Base-by-base conservation (phyloP, 2,329 filamentous ascomycete genomes). In the Arthrobotrys entomopaga region DNA sequence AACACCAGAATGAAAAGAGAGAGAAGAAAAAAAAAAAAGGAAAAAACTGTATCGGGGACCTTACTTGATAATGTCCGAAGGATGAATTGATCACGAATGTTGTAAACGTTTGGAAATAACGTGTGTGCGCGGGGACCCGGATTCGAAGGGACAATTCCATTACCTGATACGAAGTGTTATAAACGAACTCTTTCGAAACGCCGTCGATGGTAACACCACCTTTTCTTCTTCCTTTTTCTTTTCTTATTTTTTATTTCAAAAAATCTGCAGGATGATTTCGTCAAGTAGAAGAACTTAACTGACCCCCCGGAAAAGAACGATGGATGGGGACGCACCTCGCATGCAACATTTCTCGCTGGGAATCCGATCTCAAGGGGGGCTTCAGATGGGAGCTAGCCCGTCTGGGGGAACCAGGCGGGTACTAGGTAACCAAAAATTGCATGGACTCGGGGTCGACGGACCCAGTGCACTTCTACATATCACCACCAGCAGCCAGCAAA, bases 381-480 rank as follows among this genome's bases (percentile, higher is more conserved):
- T 42, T 15, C 42, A n/a, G 42, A 5, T 46, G 3, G 26, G 26
- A 54, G 49, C 49, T 69, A 56, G 65, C 65, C 60, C 59, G 46
- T 67, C 64, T 67, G 54, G 64, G 60, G 63, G 54, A n/a, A 54
- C 24, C 60, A 67, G 64, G 65, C 60, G 60, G 63, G 54, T 10
- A 56, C 43, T 67, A 67, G 64, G 65, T 69, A 61, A 54, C 65
- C 58, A 50, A 49, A n/a, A 46, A n/a, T 61, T 69, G 65, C 56
- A 69, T 67, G 64, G 57, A 61, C 65, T 69, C 65, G 58, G 65
- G 65, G 64, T 67, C 56, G 54, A 67, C 63, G 26, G 54, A 50
- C 64, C 64, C 64, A 67, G 64, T 60, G 64, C 64, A 60, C n/a
- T n/a, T n/a, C n/a, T n/a, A n/a, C n/a, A n/a, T n/a, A n/a, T 60